Evolutionary conservation across 148 eudicot genomes (phyloP).

Genomic region (Euryodendron excelsum): DNA sequence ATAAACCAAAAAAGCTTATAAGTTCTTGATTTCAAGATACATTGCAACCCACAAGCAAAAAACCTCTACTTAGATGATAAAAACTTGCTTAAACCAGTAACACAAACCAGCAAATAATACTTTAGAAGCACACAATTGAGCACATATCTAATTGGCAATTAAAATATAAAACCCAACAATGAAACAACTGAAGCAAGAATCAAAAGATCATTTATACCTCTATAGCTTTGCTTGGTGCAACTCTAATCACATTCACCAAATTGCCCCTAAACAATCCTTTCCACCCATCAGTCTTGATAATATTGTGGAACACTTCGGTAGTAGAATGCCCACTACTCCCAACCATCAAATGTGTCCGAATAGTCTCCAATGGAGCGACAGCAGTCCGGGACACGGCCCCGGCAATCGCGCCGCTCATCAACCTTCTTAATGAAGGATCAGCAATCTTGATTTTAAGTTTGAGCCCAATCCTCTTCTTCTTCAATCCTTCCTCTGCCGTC

Average conservation of each 20-base stretch:
- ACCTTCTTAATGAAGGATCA: conserved; percentile 82
- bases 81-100: neutral
- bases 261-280: conserved; percentile 89
- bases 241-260: conserved; percentile 86
- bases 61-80: neutral
- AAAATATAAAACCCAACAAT: neutral
- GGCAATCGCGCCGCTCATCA: conserved; percentile 89
- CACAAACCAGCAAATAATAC: neutral
- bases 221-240: conserved; percentile 96
- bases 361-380: conserved; percentile 96
- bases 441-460: conserved; percentile 74
- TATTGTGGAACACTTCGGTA: conserved; percentile 70
- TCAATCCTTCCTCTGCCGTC: conserved; percentile 24
- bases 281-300: conserved; percentile 94
- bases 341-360: conserved; percentile 98
- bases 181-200: neutral
- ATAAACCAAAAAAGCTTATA: neutral
- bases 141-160: neutral
- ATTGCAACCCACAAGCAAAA: neutral
- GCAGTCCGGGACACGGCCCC: conserved; percentile 93
- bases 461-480: conserved; percentile 46
- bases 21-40: neutral
- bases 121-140: neutral
- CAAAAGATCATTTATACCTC: conserved; percentile 48
- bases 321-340: conserved; percentile 91